Conservation (phyloP, 768 basidiomycete genomes). For the Hygrophorus russula region DNA sequence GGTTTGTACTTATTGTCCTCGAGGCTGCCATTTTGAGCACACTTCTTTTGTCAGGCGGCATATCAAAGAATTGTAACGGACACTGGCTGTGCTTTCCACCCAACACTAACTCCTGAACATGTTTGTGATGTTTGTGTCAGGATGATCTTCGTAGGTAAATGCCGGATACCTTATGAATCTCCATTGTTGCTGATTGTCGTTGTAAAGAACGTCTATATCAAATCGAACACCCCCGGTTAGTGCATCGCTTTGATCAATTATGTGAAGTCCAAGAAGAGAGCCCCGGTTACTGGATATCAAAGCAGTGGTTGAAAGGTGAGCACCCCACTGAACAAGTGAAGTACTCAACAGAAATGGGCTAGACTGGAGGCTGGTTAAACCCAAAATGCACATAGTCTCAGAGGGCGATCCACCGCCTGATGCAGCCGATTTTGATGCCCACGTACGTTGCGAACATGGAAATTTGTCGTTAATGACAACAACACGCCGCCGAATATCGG, state of each 20-base stretch:
- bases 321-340: conserved; percentile 2
- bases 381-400: conserved; percentile 60
- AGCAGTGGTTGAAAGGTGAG: conserved; percentile 66
- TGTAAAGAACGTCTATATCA: conserved; percentile 56
- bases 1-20: conserved; percentile 19
- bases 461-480: conserved; percentile 42
- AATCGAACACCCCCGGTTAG: conserved; percentile 52
- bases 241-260: conserved; percentile 46
- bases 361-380: conserved; percentile 69
- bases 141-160: conserved; percentile 43
- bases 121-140: conserved; percentile 54
- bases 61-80: conserved; percentile 29
- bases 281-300: conserved; percentile 63
- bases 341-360: conserved; percentile 1
- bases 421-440: conserved; percentile 36
- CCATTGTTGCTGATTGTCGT: conserved; percentile 5
- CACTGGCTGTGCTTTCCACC: conserved; percentile 38
- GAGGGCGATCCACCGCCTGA: conserved; percentile 61
- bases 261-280: conserved; percentile 27
- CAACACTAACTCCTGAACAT: conserved; percentile 34
- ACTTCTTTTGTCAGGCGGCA: conserved; percentile 24
- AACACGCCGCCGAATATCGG: conserved; percentile 51
- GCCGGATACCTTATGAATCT: conserved; percentile 3
- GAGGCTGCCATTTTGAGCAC: background rate
- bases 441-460: conserved; percentile 69